phyloP scores from a whole-genome alignment of 345 rosid species.

The Eucalyptus pumila region DNA sequence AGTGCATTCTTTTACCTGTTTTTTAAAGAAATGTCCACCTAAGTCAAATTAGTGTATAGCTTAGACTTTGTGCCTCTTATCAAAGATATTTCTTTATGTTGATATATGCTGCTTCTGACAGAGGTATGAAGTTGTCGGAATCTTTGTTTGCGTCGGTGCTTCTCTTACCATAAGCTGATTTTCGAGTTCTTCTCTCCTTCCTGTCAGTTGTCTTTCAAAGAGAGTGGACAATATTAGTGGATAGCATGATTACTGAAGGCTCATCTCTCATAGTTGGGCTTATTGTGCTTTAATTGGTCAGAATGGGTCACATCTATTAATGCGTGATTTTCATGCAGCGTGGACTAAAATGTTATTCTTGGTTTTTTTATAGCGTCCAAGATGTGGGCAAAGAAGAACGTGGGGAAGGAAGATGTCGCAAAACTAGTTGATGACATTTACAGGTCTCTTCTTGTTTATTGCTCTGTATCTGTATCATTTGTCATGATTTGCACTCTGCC shows the following conservation, averaged over 20 bases:
- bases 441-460: conserved; percentile 31
- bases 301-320: not conserved
- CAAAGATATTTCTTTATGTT: not conserved
- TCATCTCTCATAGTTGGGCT: not conserved
- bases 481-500: not conserved
- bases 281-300: not conserved
- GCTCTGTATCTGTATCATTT: not conserved
- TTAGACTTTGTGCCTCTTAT: not conserved
- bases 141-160: not conserved
- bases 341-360: not conserved
- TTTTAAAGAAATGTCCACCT: not conserved
- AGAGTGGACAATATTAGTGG: not conserved
- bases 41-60: not conserved
- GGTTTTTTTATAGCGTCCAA: conserved; percentile 36
- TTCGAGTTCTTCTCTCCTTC: not conserved
- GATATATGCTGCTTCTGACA: not conserved
- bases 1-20: not conserved
- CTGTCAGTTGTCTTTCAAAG: not conserved
- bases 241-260: not conserved
- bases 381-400: conserved; percentile 62
- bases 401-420: conserved; percentile 77
- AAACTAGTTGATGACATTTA: conserved; percentile 84
- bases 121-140: not conserved
- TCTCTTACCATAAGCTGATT: not conserved
- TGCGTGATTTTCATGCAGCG: not conserved